Base-by-base conservation (phyloP, 345 rosid genomes). In the Bruguiera gymnorhiza region DNA sequence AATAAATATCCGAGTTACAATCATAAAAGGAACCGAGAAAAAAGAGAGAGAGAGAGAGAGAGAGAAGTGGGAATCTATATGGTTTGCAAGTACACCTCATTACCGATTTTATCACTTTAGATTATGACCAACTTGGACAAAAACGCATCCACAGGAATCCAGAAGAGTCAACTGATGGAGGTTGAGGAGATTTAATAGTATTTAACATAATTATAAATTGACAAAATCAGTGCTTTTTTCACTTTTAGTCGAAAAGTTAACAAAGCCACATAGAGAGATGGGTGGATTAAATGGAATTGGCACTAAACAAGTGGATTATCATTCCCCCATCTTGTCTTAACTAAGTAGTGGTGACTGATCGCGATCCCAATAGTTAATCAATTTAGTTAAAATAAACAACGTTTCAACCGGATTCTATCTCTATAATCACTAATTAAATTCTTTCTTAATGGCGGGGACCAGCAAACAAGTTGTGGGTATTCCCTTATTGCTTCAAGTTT, bases 281-380 rank as follows among this genome's bases (percentile, higher is more conserved):
- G 65, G 71, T 62, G 84, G 79, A 43, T 63, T 70, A 62, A 48
- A 54, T 64, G 77, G 83, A 80, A 70, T 31, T 60, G 55, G 76
- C 85, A 84, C 85, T 73, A 67, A 73, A 50, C 70, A 73, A 84
- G 84, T 77, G 81, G 79, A 68, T 79, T 62, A 70, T 60, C 60
- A 63, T 73, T 32, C 65, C 71, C 70, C 73, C 18, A 9, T 63
- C 59, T 76, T 75, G 66, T 77, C 80, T 59, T 70, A 46, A 54
- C 24, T 48, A 27, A 34, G 53, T 70, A 79, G 80, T 75, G 77
- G 76, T 67, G 50, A 69, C 31, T 62, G 61, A 69, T 69, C 6
- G 69, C 68, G 10, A 26, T 5, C 60, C 30, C 62, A 6, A 73
- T 36, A 61, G 0, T 39, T 46, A 58, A 39, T 63, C 50, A 2